Conservation (phyloP, 768 basidiomycete species). For the Clitopilus passeckerianus region DNA sequence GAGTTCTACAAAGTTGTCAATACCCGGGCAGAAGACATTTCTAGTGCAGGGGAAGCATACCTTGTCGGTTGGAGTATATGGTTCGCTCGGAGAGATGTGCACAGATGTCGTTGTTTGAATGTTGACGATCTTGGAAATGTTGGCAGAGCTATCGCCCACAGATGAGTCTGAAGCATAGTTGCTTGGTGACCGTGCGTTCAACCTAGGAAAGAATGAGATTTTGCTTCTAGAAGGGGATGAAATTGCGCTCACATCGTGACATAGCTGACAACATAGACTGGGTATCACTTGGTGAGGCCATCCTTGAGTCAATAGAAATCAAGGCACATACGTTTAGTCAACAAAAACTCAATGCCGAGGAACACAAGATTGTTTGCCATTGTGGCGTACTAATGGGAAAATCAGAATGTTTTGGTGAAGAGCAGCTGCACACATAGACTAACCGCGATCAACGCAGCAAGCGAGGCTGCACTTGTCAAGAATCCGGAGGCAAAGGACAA, state of each 20-base stretch:
- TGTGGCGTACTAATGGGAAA: slow-evolving; percentile 3
- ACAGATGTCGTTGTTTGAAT: slow-evolving; percentile 9
- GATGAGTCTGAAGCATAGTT: slow-evolving; percentile 9
- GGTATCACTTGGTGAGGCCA: background rate
- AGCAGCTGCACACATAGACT: background rate
- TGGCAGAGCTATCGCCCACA: slow-evolving; percentile 2
- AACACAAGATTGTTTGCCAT: slow-evolving; percentile 14
- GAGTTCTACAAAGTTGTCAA: background rate
- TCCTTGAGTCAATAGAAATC: background rate
- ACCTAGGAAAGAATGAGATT: slow-evolving; percentile 8
- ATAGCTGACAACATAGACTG: slow-evolving; percentile 26
- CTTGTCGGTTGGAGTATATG: background rate
- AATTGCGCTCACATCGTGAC: slow-evolving; percentile 18
- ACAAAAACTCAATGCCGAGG: slow-evolving; percentile 13
- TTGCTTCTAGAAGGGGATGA: background rate
- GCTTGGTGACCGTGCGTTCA: slow-evolving; percentile 14
- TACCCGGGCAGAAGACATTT: background rate
- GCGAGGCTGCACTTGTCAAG: slow-evolving; percentile 14
- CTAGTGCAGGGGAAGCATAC: background rate
- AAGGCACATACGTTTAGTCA: slow-evolving; percentile 13
- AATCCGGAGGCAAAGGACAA: slow-evolving; percentile 15
- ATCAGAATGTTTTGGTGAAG: background rate
- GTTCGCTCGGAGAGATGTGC: slow-evolving; percentile 3
- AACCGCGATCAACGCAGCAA: slow-evolving; percentile 14
- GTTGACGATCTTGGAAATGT: slow-evolving; percentile 10